Base-by-base conservation (phyloP, 2,329 filamentous ascomycete species). In the Pseudocercospora musae region DNA sequence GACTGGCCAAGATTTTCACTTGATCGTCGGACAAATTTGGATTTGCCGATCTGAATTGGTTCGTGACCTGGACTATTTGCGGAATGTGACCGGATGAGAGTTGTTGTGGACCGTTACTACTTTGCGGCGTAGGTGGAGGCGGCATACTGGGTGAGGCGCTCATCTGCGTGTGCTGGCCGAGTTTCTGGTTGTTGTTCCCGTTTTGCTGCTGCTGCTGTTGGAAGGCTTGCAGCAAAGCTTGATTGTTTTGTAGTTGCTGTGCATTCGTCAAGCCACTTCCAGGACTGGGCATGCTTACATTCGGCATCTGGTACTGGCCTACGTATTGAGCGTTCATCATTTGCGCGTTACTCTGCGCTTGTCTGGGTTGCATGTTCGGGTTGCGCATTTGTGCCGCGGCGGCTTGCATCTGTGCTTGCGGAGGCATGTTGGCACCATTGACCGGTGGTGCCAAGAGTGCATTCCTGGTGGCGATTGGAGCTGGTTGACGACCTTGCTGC, bases 391-490 rank as follows among this genome's bases (percentile, higher is more conserved):
- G 55, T 23, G 33, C 55, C 53, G 61, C 62, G 37, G 33, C 31
- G 44, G 66, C 49, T 50, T 72, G 70, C 71, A 76, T 75, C 42
- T 71, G 89, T 23, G 89, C 87, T 72, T 90, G 88, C 23, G 40
- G 52, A 20, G 87, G 86, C 23, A 90, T 81, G 50, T 84, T 84
- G 62, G 85, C 86, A 2, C 58, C 81, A 70, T 76, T 85, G 81
- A 72, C 83, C 4, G 72, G 82, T 81, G 70, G 81, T 73, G 67
- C 84, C 77, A 70, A 78, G 78, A 75, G 85, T 2, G 76, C 75
- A 59, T 80, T 80, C 15, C 68, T 64, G 18, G 83, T 78, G 33
- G 80, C 80, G 67, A 79, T 80, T 64, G 79, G 78, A 68, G 84
- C 73, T 29, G 62, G 59, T n/a, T 64, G 61, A 20, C 68, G 58